Base-by-base conservation (phyloP, 2,329 filamentous ascomycete species). In the Leptodontidium sp. region DNA sequence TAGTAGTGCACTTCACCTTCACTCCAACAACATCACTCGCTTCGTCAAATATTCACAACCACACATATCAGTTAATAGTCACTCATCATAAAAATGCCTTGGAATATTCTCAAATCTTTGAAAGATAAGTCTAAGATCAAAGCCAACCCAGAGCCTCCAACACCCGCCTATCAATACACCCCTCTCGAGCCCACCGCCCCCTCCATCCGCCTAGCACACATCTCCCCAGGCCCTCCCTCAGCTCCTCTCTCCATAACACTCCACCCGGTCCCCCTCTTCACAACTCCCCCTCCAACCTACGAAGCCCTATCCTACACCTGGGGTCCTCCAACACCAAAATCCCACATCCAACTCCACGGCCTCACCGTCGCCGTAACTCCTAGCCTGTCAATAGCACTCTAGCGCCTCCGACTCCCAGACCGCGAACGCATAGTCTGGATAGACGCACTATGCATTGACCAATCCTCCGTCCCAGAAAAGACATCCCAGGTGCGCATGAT, bases 221-320 rank as follows among this genome's bases (percentile, higher is more conserved):
- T 55, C 52, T 35, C 52, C 26, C 52, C 52, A 4, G 26, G 26
- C 9, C 14, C 29, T 15, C 52, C 52, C 29, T 35, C 52, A 15
- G n/a, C 52, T 5, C 52, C 52, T 15, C 12, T 35, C 26, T 55
- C 26, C 52, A 55, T 35, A 35, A 35, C 50, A 1, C 50, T 53
- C 24, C 50, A 53, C n/a, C 50, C 11, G 12, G 50, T 32, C 9
- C 49, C 49, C 24, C 21, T 53, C 50, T 53, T 53, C 50, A 53
- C 50, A 24, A 15, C 24, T 4, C 50, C 50, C 12, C 50, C 50
- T 29, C 24, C 53, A n/a, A 21, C 15, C 53, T 58, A 58, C 53
- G 53, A 58, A 40, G 53, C 53, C n/a, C 35, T 58, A 32, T 58
- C 53, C 9, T 58, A 58, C 53, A 40, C 29, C 29, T 58, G 53